Percentiles rank a stretch among this genome's conserved stretches.
phyloP scores from a whole-genome alignment of 192 early-diverging fungal genomes.

The Podila epigama region DNA sequence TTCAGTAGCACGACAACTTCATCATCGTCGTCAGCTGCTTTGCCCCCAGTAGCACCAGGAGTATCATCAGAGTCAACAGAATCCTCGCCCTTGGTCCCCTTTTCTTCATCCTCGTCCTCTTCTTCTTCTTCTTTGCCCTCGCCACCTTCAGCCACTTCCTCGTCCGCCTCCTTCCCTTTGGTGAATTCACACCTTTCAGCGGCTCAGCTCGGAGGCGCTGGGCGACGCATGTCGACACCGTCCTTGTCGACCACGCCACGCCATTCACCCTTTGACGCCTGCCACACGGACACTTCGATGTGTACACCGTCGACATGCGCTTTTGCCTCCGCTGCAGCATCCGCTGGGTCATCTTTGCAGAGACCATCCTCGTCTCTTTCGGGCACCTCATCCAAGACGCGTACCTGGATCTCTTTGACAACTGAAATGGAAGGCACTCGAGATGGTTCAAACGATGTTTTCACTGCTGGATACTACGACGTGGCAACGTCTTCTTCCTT shows the following conservation, averaged over 20 bases:
- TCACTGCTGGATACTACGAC: neutral
- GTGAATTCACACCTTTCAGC: slow-evolving; percentile 20
- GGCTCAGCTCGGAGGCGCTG: slow-evolving; percentile 12
- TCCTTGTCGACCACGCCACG: slow-evolving; percentile 11
- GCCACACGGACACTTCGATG: neutral
- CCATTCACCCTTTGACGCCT: neutral
- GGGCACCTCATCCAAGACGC: neutral
- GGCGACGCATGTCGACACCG: slow-evolving; percentile 35
- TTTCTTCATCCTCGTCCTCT: slow-evolving; percentile 1
- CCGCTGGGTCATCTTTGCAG: neutral
- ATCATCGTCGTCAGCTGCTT: neutral
- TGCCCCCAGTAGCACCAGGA: no score
- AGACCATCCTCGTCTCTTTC: neutral
- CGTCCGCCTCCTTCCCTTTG: neutral
- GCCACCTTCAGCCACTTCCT: neutral
- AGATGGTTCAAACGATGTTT: no score
- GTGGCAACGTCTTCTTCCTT: no score
- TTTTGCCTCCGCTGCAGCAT: neutral
- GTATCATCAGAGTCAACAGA: no score
- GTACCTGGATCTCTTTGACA: no score
- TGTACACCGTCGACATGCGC: neutral
- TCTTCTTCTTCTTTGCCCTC: neutral
- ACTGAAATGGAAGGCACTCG: no score
- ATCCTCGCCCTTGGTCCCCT: neutral
- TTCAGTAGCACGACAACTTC: slow-evolving; percentile 2